Base-by-base conservation (phyloP, 768 basidiomycete species). In the Amanita inopinata region DNA sequence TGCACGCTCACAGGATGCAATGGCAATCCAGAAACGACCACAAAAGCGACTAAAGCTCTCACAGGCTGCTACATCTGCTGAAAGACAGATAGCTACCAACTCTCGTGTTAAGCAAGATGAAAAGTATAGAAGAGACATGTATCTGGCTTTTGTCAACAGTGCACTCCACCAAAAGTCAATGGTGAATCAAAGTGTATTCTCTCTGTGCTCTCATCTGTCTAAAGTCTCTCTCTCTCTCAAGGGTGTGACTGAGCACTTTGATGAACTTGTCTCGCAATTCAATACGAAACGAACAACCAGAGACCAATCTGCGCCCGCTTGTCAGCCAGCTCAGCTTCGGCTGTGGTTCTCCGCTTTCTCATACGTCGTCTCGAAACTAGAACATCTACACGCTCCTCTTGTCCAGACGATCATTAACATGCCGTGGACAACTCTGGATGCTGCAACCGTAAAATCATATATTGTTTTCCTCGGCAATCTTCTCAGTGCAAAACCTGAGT, bases 381-480 rank as follows among this genome's bases (percentile, higher is more conserved):
- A 91, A 51, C 78, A 78, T 37, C 69, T 73, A 6, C 93, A 98
- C 56, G 66, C 79, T 11, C 57, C 77, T 0, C 76, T 99, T 22
- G 82, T 97, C 27, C 78, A 92, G 48, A 89, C 92, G 10, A 76
- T 98, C 45, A 70, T 97, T 32, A 73, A 71, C 48, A 71, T 97
- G 55, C 89, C 91, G 9, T 99, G 96, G 96, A 82, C 86, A 11
- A 86, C 80, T n/a, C 77, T 90, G 61, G 92, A 94, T 55, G 74
- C 74, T 23, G 64, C 67, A 24, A 86, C 94, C 50, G 91, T 93
- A 40, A 84, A 83, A 61, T 80, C 82, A 3, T 97, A 94, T 62
- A 83, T 82, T 22, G 74, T 83, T 25, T 96, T 96, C 57, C 76
- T 91, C 36, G 87, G 89, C 19, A 88, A 93, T 69, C 76, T 99